These are phyloP conservation scores for Nicotiana benthamiana DNA, from an alignment of 257 asterid genomes.

Conservation along the genomic window DNA sequence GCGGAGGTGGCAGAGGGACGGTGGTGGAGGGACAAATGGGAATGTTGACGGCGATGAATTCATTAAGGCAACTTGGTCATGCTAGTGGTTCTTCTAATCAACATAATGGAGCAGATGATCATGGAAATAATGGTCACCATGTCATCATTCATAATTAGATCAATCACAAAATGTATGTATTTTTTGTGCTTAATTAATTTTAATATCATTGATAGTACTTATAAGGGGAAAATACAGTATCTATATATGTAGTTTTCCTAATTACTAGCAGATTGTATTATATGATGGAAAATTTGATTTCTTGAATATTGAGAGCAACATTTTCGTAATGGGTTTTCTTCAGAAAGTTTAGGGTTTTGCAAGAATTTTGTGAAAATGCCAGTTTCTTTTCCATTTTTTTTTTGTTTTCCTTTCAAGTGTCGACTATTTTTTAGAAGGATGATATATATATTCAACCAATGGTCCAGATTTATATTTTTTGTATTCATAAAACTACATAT, in stretches of 20 bases:
- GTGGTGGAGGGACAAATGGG: slow-evolving; percentile 50
- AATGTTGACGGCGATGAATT: slow-evolving; percentile 42
- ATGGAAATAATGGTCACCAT: background rate
- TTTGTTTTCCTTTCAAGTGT: background rate
- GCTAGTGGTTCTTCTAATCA: slow-evolving; percentile 22
- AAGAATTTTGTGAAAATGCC: background rate
- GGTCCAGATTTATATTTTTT: too few relatives aligned
- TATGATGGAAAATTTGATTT: background rate
- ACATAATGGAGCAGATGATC: slow-evolving; percentile 14
- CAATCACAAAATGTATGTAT: slow-evolving; percentile 6
- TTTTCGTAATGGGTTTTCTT: background rate
- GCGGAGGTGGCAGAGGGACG: slow-evolving; percentile 21
- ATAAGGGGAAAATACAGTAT: background rate
- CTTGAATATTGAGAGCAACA: background rate
- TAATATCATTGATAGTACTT: background rate
- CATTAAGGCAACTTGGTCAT: slow-evolving; percentile 26
- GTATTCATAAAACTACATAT: too few relatives aligned
- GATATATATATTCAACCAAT: background rate
- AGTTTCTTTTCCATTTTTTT: background rate
- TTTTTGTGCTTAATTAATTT: background rate
- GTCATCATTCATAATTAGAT: slow-evolving; percentile 13
- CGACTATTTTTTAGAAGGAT: background rate
- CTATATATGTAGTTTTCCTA: background rate
- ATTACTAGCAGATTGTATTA: background rate
- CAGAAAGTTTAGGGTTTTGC: slow-evolving; percentile 22